Evolutionary conservation across 2,329 filamentous ascomycete species (phyloP).

Genomic region (Kalaharituber pfeilii): DNA sequence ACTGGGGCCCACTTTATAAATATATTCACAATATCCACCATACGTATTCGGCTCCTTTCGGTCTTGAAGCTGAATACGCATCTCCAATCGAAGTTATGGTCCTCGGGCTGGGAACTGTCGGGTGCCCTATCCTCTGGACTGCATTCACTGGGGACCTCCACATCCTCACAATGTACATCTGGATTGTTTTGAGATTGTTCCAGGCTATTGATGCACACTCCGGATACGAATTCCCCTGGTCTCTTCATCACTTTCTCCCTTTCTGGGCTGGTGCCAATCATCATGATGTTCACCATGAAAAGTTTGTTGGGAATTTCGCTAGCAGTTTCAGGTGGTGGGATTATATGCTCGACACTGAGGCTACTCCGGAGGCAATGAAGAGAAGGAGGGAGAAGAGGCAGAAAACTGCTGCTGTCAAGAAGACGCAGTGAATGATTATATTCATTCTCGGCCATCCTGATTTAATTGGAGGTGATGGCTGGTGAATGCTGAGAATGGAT

Average conservation of each 20-base stretch:
- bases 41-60: slow-evolving; percentile 94
- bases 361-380: slow-evolving; percentile 71
- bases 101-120: slow-evolving; percentile 71
- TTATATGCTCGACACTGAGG: slow-evolving; percentile 82
- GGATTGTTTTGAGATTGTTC: slow-evolving; percentile 85
- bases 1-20: slow-evolving; percentile 92
- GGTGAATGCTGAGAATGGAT: no score
- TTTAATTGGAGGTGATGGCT: no score
- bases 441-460: no score
- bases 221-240: slow-evolving; percentile 98
- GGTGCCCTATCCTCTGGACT: slow-evolving; percentile 67
- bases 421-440: not conserved
- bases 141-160: slow-evolving; percentile 72
- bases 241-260: slow-evolving; percentile 80
- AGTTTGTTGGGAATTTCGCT: slow-evolving; percentile 95
- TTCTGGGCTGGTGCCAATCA: slow-evolving; percentile 97
- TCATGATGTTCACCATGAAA: slow-evolving; percentile 94
- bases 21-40: slow-evolving; percentile 98
- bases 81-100: slow-evolving; percentile 95
- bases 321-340: slow-evolving; percentile 99
- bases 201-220: slow-evolving; percentile 96
- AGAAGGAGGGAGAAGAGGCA: slow-evolving; percentile 19
- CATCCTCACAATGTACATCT: slow-evolving; percentile 92
- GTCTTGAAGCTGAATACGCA: slow-evolving; percentile 89
- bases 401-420: not conserved